These are phyloP conservation scores for Teratosphaeriaceae sp. DNA, from an alignment of 2,329 filamentous ascomycete species.

Conservation along the genomic window DNA sequence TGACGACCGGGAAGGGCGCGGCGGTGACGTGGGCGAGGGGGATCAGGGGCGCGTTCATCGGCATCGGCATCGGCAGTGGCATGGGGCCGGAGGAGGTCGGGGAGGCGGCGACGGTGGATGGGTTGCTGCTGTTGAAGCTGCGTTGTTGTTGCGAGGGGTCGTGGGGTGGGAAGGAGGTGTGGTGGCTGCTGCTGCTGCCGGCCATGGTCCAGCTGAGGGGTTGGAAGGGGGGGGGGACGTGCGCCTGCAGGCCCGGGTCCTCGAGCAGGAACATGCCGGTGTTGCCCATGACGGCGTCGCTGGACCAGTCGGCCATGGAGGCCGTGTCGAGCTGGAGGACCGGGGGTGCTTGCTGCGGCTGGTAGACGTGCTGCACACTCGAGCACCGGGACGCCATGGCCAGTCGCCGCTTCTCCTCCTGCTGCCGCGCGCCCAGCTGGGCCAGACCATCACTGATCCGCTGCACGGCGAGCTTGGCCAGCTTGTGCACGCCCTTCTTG, in stretches of 20 bases:
- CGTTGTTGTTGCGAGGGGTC: slow-evolving; percentile 9
- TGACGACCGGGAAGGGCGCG: slow-evolving; percentile 25
- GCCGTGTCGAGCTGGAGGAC: slow-evolving; percentile 14
- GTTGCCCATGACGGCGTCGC: slow-evolving; percentile 40
- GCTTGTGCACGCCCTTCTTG: slow-evolving; percentile 37
- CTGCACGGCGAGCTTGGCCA: slow-evolving; percentile 39
- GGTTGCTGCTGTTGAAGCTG: slow-evolving; percentile 5
- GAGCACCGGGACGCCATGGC: slow-evolving; percentile 3
- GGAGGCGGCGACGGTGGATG: slow-evolving; percentile 17
- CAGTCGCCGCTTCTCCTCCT: slow-evolving; percentile 9
- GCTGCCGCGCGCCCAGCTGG: slow-evolving; percentile 14
- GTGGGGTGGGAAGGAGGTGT: slow-evolving; percentile 6
- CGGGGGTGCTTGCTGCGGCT: slow-evolving; percentile 12
- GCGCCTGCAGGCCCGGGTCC: slow-evolving; percentile 37
- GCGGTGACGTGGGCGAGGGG: slow-evolving; percentile 27
- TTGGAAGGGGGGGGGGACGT: slow-evolving; percentile 17
- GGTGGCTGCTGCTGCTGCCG: slow-evolving; percentile 13
- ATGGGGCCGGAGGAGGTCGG: too few species aligned
- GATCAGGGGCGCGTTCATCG: slow-evolving; percentile 4
- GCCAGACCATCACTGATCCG: slow-evolving; percentile 30
- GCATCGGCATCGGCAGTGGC: too few species aligned
- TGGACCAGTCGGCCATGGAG: slow-evolving; percentile 19
- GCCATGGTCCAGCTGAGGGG: slow-evolving; percentile 26
- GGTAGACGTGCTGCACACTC: slow-evolving; percentile 8
- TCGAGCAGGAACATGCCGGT: slow-evolving; percentile 44